Evolutionary conservation across 805 yeast genomes (phyloP), one percentile per base, ranked within the genome.

Genomic region (Aciculoconidium aculeatum): DNA sequence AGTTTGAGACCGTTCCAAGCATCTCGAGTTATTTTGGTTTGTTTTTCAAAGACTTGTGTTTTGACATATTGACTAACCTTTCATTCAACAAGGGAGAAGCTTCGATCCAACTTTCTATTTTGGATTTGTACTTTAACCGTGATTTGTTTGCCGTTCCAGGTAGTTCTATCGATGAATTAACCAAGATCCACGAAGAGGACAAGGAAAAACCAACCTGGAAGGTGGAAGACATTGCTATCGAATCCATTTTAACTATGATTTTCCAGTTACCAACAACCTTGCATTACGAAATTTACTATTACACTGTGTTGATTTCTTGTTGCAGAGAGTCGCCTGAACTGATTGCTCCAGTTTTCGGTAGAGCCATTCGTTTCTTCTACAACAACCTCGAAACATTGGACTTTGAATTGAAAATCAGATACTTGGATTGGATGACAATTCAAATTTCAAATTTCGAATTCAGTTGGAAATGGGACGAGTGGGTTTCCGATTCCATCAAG

Each of bases 401-500:
- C 50, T 77, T 76, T 44, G 96, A 87, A 54, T 61, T 84, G 30
- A 71, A 77, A 40, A 67, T 75, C 36, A 66, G 88, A 36, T 82
- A 75, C 41, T 64, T 85, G 45, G 90, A 83, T 55, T 92, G 97
- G 97, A 79, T 94, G 65, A 70, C 94, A 1, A 79, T 84, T 32
- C 98, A 92, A 57, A 73, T 92, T 53, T 82, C 94, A 46, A 92
- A 90, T 51, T 92, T 90, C 55, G 87, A 82, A 34, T 92, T 85
- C 58, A 84, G 88, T 20, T 92, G 99, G 99, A 86, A 87, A 50
- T 92, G 98, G 98, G 76, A 74, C 39, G 97, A 88, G 54, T 92
- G 98, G 98, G 74, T 70, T 15, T 58, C 55, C 3, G 83, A 78
- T 44, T 67, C 79, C 0, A 44, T 51, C n/a, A 53, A 51, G 25